A percentile compares a stretch with the other conserved stretches of the same genome.
Evolutionary conservation across 2,329 filamentous ascomycete species (phyloP).

Genomic region (Xylaria hypoxylon): DNA sequence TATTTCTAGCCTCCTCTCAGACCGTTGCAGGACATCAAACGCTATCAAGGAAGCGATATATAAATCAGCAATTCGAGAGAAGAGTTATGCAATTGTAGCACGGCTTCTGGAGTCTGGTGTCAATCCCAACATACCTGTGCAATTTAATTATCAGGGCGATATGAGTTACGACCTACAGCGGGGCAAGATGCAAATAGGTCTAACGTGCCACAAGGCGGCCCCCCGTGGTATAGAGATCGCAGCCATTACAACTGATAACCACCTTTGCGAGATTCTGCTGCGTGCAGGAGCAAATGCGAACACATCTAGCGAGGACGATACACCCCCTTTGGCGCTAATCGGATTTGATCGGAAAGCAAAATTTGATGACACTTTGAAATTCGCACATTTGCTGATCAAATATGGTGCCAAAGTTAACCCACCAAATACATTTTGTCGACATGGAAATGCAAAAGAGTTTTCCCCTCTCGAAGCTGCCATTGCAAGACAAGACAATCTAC

Average conservation of each 20-base stretch:
- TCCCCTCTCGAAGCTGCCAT: constrained; percentile 14
- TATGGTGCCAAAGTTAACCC: constrained; percentile 4
- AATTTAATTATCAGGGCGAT: rapidly evolving
- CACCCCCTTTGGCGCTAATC: neutral
- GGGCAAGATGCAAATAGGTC: neutral
- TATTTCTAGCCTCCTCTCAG: neutral
- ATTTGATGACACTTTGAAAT: neutral
- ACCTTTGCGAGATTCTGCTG: constrained; percentile 10
- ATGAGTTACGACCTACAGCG: neutral
- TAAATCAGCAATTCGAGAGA: constrained; percentile 9
- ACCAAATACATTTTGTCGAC: neutral
- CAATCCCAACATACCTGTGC: neutral
- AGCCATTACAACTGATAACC: constrained; percentile 1
- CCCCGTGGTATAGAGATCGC: constrained; percentile 11
- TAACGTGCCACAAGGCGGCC: too few relatives aligned
- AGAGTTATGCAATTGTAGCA: neutral
- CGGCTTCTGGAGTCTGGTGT: constrained; percentile 10
- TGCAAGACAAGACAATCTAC: neutral
- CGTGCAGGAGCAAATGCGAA: neutral
- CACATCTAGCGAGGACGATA: too few relatives aligned
- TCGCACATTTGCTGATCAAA: neutral
- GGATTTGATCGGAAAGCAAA: neutral
- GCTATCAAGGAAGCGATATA: constrained; percentile 17
- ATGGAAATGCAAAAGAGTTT: too few relatives aligned
- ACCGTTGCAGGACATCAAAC: neutral